Evolutionary conservation across 176 grass and related monocot genomes (phyloP).

Genomic region (maize (Zea mays)): DNA sequence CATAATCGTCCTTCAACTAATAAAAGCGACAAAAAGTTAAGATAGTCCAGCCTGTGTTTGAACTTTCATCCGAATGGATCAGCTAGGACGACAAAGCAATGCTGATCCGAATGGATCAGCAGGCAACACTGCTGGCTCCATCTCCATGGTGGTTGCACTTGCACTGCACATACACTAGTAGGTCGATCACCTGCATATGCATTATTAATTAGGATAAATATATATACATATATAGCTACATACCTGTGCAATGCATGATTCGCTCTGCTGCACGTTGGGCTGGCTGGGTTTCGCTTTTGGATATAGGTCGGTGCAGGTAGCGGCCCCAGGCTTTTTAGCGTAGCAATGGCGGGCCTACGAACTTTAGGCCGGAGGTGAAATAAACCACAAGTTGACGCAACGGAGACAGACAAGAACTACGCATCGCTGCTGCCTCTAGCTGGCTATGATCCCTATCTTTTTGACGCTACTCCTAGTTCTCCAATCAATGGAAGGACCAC

Average conservation of each 20-base stretch:
- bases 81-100: too few species aligned
- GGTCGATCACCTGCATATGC: too few species aligned
- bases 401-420: slow-evolving; percentile 43
- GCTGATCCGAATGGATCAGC: too few species aligned
- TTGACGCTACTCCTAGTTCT: slow-evolving; percentile 19
- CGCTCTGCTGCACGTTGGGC: slow-evolving; percentile 38
- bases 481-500: slow-evolving; percentile 27
- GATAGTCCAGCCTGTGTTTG: not conserved
- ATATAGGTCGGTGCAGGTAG: slow-evolving; percentile 46
- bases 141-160: too few species aligned
- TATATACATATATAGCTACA: too few species aligned
- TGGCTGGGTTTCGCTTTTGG: slow-evolving; percentile 39
- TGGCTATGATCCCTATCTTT: slow-evolving; percentile 9
- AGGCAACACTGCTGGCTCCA: too few species aligned
- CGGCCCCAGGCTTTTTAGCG: slow-evolving; percentile 41
- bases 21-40: not conserved
- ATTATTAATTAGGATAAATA: too few species aligned
- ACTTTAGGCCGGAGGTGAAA: not conserved
- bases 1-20: not conserved
- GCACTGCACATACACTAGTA: too few species aligned
- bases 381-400: slow-evolving; percentile 22
- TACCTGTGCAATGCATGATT: slow-evolving; percentile 5
- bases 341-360: slow-evolving; percentile 25
- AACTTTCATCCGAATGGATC: not conserved
- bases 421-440: not conserved